Percentiles rank a stretch among this genome's conserved stretches.
Evolutionary conservation across 345 rosid genomes (phyloP).

Genomic region (Turritis glabra): DNA sequence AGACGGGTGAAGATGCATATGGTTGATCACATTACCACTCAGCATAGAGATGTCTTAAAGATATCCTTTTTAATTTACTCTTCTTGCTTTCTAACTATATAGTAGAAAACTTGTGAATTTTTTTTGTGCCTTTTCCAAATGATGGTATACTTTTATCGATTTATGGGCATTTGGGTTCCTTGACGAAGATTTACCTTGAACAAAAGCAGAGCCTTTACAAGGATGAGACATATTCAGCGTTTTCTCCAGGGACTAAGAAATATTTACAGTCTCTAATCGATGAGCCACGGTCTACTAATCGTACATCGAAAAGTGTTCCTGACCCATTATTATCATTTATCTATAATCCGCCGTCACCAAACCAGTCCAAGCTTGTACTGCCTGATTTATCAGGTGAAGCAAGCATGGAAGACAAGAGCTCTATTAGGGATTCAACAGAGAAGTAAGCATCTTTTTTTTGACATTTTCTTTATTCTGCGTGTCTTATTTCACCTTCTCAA

Average conservation of each 20-base stretch:
- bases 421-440: conserved; percentile 33
- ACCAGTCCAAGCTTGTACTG: conserved; percentile 39
- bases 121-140: not conserved
- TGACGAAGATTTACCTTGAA: conserved; percentile 62
- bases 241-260: conserved; percentile 47
- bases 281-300: conserved; percentile 35
- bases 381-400: conserved; percentile 36
- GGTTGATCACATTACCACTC: conserved; percentile 38
- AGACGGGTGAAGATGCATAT: conserved; percentile 37
- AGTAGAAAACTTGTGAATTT: not conserved
- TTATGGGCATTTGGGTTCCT: conserved; percentile 49
- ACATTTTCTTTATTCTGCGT: not conserved
- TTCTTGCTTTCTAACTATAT: not conserved
- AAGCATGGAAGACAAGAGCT: conserved; percentile 41
- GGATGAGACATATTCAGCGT: conserved; percentile 45
- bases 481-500: not conserved
- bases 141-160: conserved; percentile 24
- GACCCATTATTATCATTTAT: conserved; percentile 66
- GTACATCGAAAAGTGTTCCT: conserved; percentile 49
- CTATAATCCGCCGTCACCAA: conserved; percentile 41
- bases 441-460: conserved; percentile 42
- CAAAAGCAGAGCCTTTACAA: conserved; percentile 56
- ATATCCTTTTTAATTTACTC: conserved; percentile 21
- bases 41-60: conserved; percentile 33
- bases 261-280: conserved; percentile 47